Evolutionary conservation across 305 asterid genomes (phyloP).

Genomic region (Plantago rigida): DNA sequence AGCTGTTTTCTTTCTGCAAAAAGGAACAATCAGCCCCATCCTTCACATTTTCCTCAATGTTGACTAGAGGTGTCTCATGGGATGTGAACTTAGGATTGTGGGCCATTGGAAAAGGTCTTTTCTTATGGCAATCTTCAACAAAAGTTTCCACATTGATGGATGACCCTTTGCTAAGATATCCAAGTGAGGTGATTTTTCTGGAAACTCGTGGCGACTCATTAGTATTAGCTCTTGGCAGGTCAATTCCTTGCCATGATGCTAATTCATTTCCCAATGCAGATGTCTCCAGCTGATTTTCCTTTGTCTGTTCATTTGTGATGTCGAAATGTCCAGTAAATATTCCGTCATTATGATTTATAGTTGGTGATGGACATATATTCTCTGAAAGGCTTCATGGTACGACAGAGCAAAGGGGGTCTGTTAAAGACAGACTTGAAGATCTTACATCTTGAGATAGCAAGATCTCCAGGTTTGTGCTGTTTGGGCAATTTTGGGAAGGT

Average conservation of each 20-base stretch:
- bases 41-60: slow-evolving; percentile 25
- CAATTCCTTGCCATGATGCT: slow-evolving; percentile 27
- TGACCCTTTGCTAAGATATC: slow-evolving; percentile 37
- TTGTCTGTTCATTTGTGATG: slow-evolving; percentile 25
- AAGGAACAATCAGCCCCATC: slow-evolving; percentile 26
- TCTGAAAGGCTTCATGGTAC: slow-evolving; percentile 76
- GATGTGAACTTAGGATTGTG: slow-evolving; percentile 28
- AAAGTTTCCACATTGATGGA: slow-evolving; percentile 26
- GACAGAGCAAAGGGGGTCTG: slow-evolving; percentile 68
- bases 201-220: slow-evolving; percentile 34
- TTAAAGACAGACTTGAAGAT: slow-evolving; percentile 42
- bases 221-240: slow-evolving; percentile 27
- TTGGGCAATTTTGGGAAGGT: slow-evolving; percentile 37
- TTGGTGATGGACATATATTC: slow-evolving; percentile 35
- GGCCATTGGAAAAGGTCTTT: slow-evolving; percentile 23
- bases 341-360: slow-evolving; percentile 28
- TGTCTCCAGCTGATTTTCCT: slow-evolving; percentile 25
- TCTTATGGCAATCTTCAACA: slow-evolving; percentile 27
- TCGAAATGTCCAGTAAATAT: slow-evolving; percentile 20
- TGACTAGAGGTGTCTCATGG: slow-evolving; percentile 23
- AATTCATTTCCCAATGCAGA: slow-evolving; percentile 29
- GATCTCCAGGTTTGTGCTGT: slow-evolving; percentile 29
- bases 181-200: slow-evolving; percentile 42
- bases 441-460: slow-evolving; percentile 48
- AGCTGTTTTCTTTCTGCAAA: slow-evolving; percentile 29